Percentiles rank a stretch among this genome's conserved stretches.
Evolutionary conservation across 2,329 filamentous ascomycete genomes (phyloP).

Genomic region (Tolypocladium inflatum): DNA sequence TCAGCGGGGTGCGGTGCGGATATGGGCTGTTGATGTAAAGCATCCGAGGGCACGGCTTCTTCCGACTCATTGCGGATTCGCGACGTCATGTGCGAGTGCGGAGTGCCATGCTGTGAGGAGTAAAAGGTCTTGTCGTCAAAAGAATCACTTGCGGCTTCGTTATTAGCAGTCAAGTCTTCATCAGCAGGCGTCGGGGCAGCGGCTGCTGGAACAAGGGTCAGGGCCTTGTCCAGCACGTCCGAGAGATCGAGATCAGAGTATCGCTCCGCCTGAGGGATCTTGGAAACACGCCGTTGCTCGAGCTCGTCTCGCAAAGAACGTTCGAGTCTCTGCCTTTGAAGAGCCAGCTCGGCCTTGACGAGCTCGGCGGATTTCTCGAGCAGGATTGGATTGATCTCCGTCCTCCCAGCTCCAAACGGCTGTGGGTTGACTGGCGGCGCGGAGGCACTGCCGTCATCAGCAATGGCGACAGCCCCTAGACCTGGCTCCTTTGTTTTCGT

Average conservation of each 20-base stretch:
- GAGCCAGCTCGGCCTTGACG: constrained; percentile 69
- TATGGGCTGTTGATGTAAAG: constrained; percentile 3
- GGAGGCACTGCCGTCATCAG: not conserved
- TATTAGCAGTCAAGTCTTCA: constrained; percentile 42
- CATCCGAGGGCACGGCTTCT: constrained; percentile 14
- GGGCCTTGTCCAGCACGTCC: constrained; percentile 62
- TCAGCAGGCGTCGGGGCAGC: constrained; percentile 50
- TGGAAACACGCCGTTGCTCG: constrained; percentile 46
- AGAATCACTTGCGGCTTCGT: constrained; percentile 62
- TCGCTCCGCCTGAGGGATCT: constrained; percentile 39
- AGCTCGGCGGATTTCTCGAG: constrained; percentile 80
- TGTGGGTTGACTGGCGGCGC: constrained; percentile 1
- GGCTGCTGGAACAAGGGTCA: constrained; percentile 61
- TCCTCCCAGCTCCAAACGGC: constrained; percentile 39
- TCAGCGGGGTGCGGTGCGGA: not conserved
- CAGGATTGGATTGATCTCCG: constrained; percentile 72
- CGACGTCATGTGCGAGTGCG: constrained; percentile 40
- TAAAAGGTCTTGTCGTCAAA: constrained; percentile 94
- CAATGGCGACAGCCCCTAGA: not conserved
- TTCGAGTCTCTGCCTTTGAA: constrained; percentile 77
- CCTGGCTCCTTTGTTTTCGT: not conserved
- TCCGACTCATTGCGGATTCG: constrained; percentile 37
- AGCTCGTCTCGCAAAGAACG: constrained; percentile 66
- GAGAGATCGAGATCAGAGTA: constrained; percentile 61
- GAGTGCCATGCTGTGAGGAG: constrained; percentile 84